Conservation (phyloP, 257 asterid genomes). For the Ajuga chamaepitys region DNA sequence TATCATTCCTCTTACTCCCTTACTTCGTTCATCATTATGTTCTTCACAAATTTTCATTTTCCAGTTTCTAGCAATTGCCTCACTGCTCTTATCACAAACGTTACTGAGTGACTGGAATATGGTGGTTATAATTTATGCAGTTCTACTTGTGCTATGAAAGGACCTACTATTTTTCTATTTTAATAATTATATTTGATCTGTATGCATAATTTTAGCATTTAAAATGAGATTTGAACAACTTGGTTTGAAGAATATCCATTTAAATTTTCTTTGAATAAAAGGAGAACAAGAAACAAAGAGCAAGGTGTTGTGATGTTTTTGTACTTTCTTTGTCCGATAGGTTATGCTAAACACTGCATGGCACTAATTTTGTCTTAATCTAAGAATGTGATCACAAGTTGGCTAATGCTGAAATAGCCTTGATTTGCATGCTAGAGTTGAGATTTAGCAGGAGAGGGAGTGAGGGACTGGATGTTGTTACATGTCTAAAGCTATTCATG, state of each 20-base stretch:
- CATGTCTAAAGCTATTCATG: background rate
- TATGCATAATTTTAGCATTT: background rate
- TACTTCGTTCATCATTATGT: background rate
- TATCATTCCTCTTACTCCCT: background rate
- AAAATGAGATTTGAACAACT: background rate
- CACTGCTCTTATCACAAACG: background rate
- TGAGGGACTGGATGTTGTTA: background rate
- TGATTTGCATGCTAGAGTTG: background rate
- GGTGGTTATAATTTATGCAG: background rate
- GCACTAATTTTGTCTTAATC: background rate
- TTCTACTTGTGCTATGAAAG: too few species aligned
- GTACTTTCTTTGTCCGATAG: background rate
- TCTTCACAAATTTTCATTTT: background rate
- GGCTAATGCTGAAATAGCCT: background rate
- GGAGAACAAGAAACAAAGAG: background rate
- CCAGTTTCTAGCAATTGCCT: background rate
- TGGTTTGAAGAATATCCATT: background rate
- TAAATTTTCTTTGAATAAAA: background rate
- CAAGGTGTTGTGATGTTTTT: background rate
- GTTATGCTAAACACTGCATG: background rate
- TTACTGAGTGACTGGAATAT: background rate
- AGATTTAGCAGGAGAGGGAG: background rate
- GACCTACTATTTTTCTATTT: too few species aligned
- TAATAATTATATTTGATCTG: too few species aligned
- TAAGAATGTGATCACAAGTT: constrained; percentile 4